Evolutionary conservation across 163 green algal species (phyloP).

Genomic region (Coccomyxa subellipsoidea): DNA sequence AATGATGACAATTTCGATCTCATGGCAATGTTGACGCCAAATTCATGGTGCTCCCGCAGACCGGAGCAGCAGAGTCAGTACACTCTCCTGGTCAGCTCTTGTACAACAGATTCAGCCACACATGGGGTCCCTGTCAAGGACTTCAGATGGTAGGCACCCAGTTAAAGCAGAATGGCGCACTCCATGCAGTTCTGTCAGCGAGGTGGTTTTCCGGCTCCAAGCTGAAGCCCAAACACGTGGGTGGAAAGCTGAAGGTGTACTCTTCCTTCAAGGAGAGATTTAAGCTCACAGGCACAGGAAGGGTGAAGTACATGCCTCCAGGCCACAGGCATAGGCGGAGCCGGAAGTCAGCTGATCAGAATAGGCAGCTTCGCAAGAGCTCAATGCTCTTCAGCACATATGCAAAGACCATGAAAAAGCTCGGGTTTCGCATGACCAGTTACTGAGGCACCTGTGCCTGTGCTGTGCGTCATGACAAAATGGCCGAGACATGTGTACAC

Average conservation of each 20-base stretch:
- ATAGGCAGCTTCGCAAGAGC: background rate
- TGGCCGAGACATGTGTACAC: no score
- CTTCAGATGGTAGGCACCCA: background rate
- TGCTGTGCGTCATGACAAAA: background rate
- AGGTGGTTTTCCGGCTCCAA: background rate
- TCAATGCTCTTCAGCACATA: conserved; percentile 5
- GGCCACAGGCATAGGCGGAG: conserved; percentile 11
- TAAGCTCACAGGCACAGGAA: conserved; percentile 4
- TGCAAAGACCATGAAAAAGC: conserved; percentile 4
- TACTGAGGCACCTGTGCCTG: background rate
- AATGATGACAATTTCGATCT: no score
- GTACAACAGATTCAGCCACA: background rate
- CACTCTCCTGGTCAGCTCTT: background rate
- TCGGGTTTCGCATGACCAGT: conserved; percentile 8
- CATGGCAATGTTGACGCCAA: no score
- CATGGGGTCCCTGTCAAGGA: background rate
- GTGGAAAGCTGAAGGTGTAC: conserved; percentile 6
- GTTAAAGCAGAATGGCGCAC: background rate
- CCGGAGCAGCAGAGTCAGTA: background rate
- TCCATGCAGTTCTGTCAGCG: background rate
- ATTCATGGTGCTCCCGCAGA: background rate
- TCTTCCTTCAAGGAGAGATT: conserved; percentile 6
- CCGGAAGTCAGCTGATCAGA: background rate
- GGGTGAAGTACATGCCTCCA: background rate
- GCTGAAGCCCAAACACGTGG: background rate